These are phyloP conservation scores for Septoria linicola DNA, from an alignment of 2,329 filamentous ascomycete species.

Conservation along the genomic window DNA sequence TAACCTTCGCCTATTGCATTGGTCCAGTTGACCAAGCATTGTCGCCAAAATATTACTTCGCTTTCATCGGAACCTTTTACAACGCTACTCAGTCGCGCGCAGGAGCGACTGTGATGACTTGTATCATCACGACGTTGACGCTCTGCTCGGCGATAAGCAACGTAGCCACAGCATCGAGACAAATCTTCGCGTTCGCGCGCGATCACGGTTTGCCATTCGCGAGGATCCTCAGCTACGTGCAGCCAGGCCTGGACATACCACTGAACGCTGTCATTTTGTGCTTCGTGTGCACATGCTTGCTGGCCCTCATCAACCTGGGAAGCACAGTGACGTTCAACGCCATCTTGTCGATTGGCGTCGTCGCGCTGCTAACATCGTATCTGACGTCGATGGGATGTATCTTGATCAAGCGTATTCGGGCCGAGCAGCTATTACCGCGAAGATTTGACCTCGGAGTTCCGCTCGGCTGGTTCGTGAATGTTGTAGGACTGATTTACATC, in stretches of 20 bases:
- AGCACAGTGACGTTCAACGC: conserved; percentile 45
- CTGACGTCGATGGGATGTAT: conserved; percentile 31
- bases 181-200: conserved; percentile 46
- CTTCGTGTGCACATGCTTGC: conserved; percentile 26
- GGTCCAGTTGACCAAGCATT: conserved; percentile 38
- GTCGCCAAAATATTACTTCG: conserved; percentile 23
- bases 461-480: conserved; percentile 27
- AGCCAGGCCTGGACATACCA: conserved; percentile 30
- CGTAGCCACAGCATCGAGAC: conserved; percentile 44
- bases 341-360: conserved; percentile 41
- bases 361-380: conserved; percentile 37
- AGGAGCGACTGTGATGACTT: conserved; percentile 36
- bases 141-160: conserved; percentile 42
- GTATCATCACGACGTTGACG: conserved; percentile 42
- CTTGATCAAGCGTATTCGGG: conserved; percentile 29
- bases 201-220: conserved; percentile 45
- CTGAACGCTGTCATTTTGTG: conserved; percentile 32
- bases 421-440: conserved; percentile 28
- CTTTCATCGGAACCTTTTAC: conserved; percentile 40
- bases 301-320: conserved; percentile 36
- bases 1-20: conserved; percentile 42
- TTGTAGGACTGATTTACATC: conserved; percentile 28
- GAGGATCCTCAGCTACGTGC: conserved; percentile 26
- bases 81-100: conserved; percentile 38
- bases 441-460: conserved; percentile 29